Conservation (phyloP, 163 green algal genomes). For the Prototheca cutis region DNA sequence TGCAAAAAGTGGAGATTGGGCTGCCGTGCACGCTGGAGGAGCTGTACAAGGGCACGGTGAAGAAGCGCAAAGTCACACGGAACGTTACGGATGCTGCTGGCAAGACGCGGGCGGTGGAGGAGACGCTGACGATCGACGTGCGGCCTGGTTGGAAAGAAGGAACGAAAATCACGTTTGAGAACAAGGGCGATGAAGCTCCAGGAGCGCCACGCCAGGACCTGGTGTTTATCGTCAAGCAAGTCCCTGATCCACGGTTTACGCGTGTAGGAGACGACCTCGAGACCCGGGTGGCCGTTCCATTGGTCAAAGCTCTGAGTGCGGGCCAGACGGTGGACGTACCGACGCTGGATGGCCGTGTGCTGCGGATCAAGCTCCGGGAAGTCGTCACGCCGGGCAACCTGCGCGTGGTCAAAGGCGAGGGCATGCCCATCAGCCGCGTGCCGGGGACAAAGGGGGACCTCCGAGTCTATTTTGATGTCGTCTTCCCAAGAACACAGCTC, state of each 20-base stretch:
- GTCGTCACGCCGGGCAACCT: constrained; percentile 34
- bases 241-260: constrained; percentile 55
- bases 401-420: constrained; percentile 54
- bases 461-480: constrained; percentile 59
- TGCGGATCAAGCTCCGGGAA: constrained; percentile 41
- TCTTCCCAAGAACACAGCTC: constrained; percentile 48
- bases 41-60: constrained; percentile 56
- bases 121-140: constrained; percentile 70
- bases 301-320: constrained; percentile 50
- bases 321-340: constrained; percentile 42
- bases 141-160: constrained; percentile 80
- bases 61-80: constrained; percentile 62
- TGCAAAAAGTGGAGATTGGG: constrained; percentile 35
- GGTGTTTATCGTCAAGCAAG: constrained; percentile 66
- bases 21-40: constrained; percentile 57
- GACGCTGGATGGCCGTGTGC: constrained; percentile 45
- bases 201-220: constrained; percentile 60
- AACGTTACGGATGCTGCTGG: constrained; percentile 44
- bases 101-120: constrained; percentile 31
- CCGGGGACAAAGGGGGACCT: constrained; percentile 61
- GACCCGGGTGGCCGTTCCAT: constrained; percentile 35
- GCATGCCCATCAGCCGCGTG: constrained; percentile 69
- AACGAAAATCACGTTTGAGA: constrained; percentile 57
- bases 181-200: constrained; percentile 64
- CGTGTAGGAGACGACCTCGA: constrained; percentile 72